These are phyloP conservation scores for Przewalskia tangutica DNA, from an alignment of 257 asterid genomes.

Conservation along the genomic window DNA sequence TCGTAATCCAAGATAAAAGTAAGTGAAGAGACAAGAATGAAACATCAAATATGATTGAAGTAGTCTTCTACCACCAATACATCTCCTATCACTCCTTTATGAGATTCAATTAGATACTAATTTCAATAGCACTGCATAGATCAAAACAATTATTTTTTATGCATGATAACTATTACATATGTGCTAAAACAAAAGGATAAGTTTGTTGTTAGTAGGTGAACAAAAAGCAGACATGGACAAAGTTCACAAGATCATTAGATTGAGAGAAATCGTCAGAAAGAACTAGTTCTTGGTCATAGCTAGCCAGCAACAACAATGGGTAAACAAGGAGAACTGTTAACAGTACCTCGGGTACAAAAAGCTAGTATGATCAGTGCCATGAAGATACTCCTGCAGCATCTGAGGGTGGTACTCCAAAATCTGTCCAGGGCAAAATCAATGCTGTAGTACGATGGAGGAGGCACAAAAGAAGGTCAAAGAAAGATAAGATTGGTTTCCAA, in stretches of 20 bases:
- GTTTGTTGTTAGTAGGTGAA: neutral
- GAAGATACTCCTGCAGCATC: conserved; percentile 94
- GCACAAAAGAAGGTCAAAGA: neutral
- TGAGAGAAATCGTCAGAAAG: neutral
- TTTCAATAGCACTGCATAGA: neutral
- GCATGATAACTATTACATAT: neutral
- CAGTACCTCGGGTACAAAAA: conserved; percentile 98
- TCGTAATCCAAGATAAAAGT: neutral
- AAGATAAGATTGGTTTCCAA: conserved; percentile 8
- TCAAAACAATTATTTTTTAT: neutral
- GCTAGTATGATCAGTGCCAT: conserved; percentile 77
- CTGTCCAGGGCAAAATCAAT: conserved; percentile 28
- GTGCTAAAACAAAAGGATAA: neutral
- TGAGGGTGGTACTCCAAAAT: conserved; percentile 99
- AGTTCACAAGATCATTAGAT: neutral
- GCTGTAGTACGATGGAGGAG: neutral
- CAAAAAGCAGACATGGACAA: neutral
- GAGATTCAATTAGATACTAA: neutral
- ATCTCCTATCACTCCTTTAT: neutral
- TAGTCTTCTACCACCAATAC: neutral
- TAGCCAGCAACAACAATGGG: neutral
- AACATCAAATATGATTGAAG: neutral
- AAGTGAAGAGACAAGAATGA: neutral
- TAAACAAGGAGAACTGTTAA: neutral
- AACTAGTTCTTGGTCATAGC: neutral